These are phyloP conservation scores for Pyrenochaeta sp. DNA, from an alignment of 2,329 filamentous ascomycete genomes.

Conservation along the genomic window DNA sequence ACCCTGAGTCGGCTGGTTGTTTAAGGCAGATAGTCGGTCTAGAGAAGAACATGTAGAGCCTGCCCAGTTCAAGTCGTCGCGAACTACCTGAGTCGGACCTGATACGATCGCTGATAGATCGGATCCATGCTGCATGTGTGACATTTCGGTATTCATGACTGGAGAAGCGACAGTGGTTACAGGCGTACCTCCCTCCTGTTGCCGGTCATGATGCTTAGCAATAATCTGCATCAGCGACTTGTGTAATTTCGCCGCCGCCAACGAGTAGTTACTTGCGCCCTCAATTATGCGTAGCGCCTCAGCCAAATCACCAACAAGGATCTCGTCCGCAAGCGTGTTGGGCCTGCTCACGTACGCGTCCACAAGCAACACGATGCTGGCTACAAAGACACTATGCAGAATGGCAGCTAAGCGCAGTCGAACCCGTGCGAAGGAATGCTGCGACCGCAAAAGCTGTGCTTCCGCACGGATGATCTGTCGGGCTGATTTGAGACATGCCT, in stretches of 20 bases:
- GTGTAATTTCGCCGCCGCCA: neutral
- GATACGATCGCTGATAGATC: neutral
- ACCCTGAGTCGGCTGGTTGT: neutral
- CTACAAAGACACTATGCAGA: slow-evolving; percentile 6
- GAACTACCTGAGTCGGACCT: neutral
- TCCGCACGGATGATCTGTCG: neutral
- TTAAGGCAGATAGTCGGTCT: no score
- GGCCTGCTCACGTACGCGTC: slow-evolving; percentile 5
- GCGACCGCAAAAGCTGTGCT: neutral
- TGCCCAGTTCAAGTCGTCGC: neutral
- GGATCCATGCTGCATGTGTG: no score
- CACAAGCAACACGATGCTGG: slow-evolving; percentile 7
- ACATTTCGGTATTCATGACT: neutral
- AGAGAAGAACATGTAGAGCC: no score
- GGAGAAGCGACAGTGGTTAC: neutral
- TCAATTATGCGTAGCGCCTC: slow-evolving; percentile 3
- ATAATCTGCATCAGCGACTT: slow-evolving; percentile 6
- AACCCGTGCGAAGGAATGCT: neutral
- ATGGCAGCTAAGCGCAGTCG: neutral
- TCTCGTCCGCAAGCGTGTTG: neutral
- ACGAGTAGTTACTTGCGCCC: neutral
- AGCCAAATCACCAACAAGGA: neutral
- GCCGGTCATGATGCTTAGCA: neutral
- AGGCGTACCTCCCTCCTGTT: neutral
- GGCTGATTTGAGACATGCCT: neutral